Base-by-base conservation (phyloP, 73 alveolate genomes). In the Blepharisma japonicum region DNA sequence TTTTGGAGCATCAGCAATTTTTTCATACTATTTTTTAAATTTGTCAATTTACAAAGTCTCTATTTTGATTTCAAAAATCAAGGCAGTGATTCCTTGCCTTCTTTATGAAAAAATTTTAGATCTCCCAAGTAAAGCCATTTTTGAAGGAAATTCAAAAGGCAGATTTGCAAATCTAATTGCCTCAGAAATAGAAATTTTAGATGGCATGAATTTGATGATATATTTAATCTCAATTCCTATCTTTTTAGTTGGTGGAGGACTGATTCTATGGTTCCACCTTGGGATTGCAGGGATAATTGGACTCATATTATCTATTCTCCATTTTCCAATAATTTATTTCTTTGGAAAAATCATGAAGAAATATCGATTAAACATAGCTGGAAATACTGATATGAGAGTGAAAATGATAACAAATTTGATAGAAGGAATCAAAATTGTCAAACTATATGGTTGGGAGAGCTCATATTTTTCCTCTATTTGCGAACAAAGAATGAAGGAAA, bases 351-450 rank as follows among this genome's bases (percentile, higher is more conserved):
- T 56, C 45, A 56, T 21, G 25, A 20, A 7, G 20, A 56, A 56
- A 56, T 7, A 7, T 7, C 20, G 42, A 7, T 20, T 56, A 25
- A 6, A 79, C 5, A 79, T 54, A 21, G 55, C 71, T 45, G 14
- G n/a, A 39, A 83, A 55, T 21, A 48, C 47, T 6, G 90, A 83
- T 80, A 68, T 54, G 46, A 14, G 90, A 49, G 71, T 83, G 7
- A 55, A 77, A 9, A 48, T 56, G 48, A 76, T 70, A 39, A 71
- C 74, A 48, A 51, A 83, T 61, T 27, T 83, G 6, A 79, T 83
- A 9, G 90, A 83, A 79, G 90, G 90, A 2, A 83, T 83, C 45
- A 66, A 83, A 32, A 27, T 83, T 6, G 71, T 83, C 18, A 83
- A 83, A 48, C 68, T 83, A 79, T 83, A 83, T 66, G 90, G 77